These are phyloP conservation scores for Cladosporium sp. DNA, from an alignment of 2,329 filamentous ascomycete species.

Conservation along the genomic window DNA sequence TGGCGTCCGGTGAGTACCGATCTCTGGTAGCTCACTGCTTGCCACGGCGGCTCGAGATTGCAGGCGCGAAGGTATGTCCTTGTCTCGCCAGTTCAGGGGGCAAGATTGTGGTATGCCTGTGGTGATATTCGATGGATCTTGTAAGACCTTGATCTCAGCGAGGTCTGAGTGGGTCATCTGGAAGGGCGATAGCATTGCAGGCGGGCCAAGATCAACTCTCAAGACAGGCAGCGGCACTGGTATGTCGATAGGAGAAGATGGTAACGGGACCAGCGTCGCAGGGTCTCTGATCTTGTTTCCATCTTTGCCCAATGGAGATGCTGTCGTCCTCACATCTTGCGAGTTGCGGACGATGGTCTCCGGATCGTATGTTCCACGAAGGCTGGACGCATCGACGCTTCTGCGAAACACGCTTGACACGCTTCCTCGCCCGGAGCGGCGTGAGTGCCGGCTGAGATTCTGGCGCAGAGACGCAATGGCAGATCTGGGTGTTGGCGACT, in stretches of 20 bases:
- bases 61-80: not conserved
- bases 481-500: not conserved
- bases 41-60: not conserved
- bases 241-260: constrained; percentile 29
- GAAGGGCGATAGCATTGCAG: constrained; percentile 23
- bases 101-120: not conserved
- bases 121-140: constrained; percentile 9
- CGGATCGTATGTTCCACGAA: constrained; percentile 2
- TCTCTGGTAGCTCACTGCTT: not conserved
- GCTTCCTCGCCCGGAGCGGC: constrained; percentile 10
- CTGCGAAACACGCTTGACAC: constrained; percentile 6
- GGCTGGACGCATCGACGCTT: constrained; percentile 10
- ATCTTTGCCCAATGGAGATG: not conserved
- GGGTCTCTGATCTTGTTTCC: not conserved
- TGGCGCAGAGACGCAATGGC: constrained; percentile 17
- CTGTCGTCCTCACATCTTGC: not conserved
- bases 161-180: not conserved
- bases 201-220: constrained; percentile 27
- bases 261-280: constrained; percentile 2
- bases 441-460: constrained; percentile 15
- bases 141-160: constrained; percentile 5
- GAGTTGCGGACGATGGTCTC: constrained; percentile 12
- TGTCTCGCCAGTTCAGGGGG: not conserved
- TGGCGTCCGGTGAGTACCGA: too few species aligned
- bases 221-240: constrained; percentile 24